These are phyloP conservation scores for Gaeumannomyces tritici DNA, from an alignment of 2,329 filamentous ascomycete species.

Conservation along the genomic window DNA sequence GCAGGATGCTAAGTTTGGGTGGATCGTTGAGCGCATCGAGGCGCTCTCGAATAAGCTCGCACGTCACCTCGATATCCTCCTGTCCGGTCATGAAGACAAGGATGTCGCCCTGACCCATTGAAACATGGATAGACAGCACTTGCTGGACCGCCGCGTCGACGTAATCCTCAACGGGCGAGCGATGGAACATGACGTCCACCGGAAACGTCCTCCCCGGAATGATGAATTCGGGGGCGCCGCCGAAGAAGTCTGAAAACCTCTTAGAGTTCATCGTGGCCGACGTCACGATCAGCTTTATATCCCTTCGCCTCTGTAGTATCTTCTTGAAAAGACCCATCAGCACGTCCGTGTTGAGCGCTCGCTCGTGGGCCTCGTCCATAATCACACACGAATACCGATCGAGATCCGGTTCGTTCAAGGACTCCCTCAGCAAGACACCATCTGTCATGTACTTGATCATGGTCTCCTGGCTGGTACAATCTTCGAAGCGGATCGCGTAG, in stretches of 20 bases:
- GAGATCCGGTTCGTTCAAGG: conserved; percentile 81
- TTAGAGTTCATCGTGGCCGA: conserved; percentile 99
- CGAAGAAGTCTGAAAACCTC: conserved; percentile 91
- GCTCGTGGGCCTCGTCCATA: conserved; percentile 98
- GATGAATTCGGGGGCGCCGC: conserved; percentile 89
- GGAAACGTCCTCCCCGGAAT: conserved; percentile 96
- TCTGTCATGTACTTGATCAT: conserved; percentile 99
- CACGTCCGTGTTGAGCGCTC: conserved; percentile 93
- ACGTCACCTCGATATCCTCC: conserved; percentile 96
- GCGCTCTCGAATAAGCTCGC: conserved; percentile 82
- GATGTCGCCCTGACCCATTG: conserved; percentile 86
- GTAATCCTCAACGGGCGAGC: conserved; percentile 93
- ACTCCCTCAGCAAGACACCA: conserved; percentile 87
- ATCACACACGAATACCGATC: conserved; percentile 98
- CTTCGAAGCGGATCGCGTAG: conserved; percentile 96
- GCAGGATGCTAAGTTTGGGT: conserved; percentile 85
- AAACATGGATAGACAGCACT: conserved; percentile 90
- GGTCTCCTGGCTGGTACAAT: conserved; percentile 93
- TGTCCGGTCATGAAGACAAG: conserved; percentile 99
- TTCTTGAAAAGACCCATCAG: conserved; percentile 98
- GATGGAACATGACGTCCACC: conserved; percentile 91
- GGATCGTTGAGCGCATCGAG: conserved; percentile 86
- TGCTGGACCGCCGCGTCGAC: conserved; percentile 96
- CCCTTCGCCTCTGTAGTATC: conserved; percentile 77
- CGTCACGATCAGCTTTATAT: conserved; percentile 93